phyloP scores from a whole-genome alignment of 2,329 filamentous ascomycete species.

The Aureobasidium zeae region DNA sequence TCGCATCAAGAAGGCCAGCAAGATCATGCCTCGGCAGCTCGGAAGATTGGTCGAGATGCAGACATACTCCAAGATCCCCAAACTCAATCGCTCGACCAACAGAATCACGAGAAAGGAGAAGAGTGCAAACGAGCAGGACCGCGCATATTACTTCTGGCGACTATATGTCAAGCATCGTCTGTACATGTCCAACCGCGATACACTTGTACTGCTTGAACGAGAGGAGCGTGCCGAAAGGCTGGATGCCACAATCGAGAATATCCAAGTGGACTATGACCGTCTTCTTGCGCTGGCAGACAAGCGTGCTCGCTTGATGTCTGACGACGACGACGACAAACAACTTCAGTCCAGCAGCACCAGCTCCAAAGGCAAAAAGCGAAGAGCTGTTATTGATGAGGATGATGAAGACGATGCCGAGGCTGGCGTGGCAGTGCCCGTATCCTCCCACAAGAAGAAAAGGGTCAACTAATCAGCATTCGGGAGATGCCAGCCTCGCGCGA shows the following conservation, averaged over 20 bases:
- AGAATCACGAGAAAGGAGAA: slow-evolving; percentile 37
- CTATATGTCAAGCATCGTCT: slow-evolving; percentile 68
- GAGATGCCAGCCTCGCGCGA: too few relatives aligned
- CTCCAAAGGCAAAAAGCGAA: slow-evolving; percentile 10
- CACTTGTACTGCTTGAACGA: slow-evolving; percentile 59
- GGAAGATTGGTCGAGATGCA: slow-evolving; percentile 67
- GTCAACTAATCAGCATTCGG: too few relatives aligned
- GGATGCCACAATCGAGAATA: slow-evolving; percentile 56
- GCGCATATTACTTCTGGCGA: slow-evolving; percentile 61
- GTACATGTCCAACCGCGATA: slow-evolving; percentile 64
- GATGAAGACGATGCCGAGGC: slow-evolving; percentile 6
- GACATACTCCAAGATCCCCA: slow-evolving; percentile 49
- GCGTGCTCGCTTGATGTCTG: slow-evolving; percentile 19
- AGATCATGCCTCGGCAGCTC: slow-evolving; percentile 72
- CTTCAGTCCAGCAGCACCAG: not conserved
- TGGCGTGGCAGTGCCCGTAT: not conserved
- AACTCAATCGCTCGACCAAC: slow-evolving; percentile 38
- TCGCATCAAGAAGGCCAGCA: slow-evolving; percentile 50
- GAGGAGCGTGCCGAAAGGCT: slow-evolving; percentile 63
- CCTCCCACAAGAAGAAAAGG: slow-evolving; percentile 12
- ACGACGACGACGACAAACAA: not conserved
- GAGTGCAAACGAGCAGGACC: slow-evolving; percentile 48
- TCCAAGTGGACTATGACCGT: slow-evolving; percentile 64
- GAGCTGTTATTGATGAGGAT: slow-evolving; percentile 14
- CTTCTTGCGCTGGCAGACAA: slow-evolving; percentile 45